Evolutionary conservation across 169 alveolate genomes (phyloP), one percentile per base, ranked within the genome.

Genomic region (Plasmodium sp.): DNA sequence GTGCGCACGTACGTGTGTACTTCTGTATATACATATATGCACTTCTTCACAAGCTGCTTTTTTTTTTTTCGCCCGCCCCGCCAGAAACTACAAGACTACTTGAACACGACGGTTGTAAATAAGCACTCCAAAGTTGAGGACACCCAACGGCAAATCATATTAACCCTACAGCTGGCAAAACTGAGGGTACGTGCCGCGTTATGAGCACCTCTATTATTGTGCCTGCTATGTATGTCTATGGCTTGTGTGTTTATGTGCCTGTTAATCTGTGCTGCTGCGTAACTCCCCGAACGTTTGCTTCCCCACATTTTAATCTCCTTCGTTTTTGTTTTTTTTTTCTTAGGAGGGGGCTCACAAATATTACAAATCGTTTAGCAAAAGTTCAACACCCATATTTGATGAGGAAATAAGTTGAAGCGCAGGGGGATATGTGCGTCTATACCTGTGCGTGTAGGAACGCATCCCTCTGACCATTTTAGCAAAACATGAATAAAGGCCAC

Each of bases 311-410:
- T 18, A 36, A 1, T 22, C n/a, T 51, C n/a, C 48, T 41, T 36
- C 74, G 27, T 43, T 36, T 51, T 54, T 75, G 12, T 56, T 3
- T 62, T 14, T 54, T 58, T 81, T 67, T 80, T 74, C 51, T 79
- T 80, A 88, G 94, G 94, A 88, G 90, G 94, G 94, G 36, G 94
- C 94, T 9, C 72, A 88, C 80, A 88, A 88, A 51, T 88, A 88
- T 43, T 73, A 79, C 83, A 88, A 88, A 51, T 88, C 94, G 73
- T 88, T 88, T 54, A 88, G 79, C 90, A 88, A 80, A 88, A 88
- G 82, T 80, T 80, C 94, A 33, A 58, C 94, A 14, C 67, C 31
- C 36, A 86, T 54, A 33, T 88, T 88, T 34, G 90, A 88, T 80
- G 94, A 88, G 73, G 94, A 88, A 22, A 45, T 80, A 77, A 88